These are phyloP conservation scores for Trametes sp. DNA, from an alignment of 1,284 basidiomycete genomes.

Conservation along the genomic window DNA sequence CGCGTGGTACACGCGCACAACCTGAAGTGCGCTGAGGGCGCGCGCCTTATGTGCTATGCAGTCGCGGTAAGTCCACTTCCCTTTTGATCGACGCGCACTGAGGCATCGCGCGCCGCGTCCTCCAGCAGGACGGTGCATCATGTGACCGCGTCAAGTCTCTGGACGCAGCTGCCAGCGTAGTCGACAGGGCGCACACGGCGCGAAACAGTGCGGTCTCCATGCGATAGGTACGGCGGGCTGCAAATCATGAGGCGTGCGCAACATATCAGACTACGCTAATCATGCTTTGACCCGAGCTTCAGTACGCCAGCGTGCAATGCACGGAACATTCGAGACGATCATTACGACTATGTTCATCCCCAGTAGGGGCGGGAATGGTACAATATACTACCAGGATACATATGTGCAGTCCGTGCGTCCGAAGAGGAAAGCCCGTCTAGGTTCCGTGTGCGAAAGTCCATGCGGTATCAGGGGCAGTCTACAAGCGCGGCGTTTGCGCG, in stretches of 20 bases:
- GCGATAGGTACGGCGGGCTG: neutral
- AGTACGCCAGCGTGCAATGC: neutral
- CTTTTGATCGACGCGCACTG: too few relatives aligned
- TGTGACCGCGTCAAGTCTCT: conserved; percentile 13
- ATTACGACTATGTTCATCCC: conserved; percentile 20
- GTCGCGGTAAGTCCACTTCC: too few relatives aligned
- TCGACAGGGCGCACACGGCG: neutral
- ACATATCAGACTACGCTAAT: neutral
- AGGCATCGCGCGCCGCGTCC: too few relatives aligned
- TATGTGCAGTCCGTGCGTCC: conserved; percentile 28
- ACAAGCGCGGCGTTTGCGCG: conserved; percentile 47
- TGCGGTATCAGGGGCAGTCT: conserved; percentile 6
- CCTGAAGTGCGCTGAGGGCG: too few relatives aligned
- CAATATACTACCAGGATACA: conserved; percentile 27
- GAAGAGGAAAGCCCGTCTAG: conserved; percentile 17
- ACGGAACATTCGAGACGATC: neutral
- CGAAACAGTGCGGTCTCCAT: neutral
- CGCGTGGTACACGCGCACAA: too few relatives aligned
- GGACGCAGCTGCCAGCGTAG: neutral
- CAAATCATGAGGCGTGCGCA: too few relatives aligned
- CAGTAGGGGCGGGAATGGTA: conserved; percentile 15
- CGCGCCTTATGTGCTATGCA: too few relatives aligned
- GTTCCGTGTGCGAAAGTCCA: conserved; percentile 8
- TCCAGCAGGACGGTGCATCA: neutral
- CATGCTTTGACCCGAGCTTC: neutral